A percentile compares a stretch with the other conserved stretches of the same genome.
These are phyloP conservation scores for Toxoplasma gondii DNA, from an alignment of 169 alveolate species.

Conservation along the genomic window DNA sequence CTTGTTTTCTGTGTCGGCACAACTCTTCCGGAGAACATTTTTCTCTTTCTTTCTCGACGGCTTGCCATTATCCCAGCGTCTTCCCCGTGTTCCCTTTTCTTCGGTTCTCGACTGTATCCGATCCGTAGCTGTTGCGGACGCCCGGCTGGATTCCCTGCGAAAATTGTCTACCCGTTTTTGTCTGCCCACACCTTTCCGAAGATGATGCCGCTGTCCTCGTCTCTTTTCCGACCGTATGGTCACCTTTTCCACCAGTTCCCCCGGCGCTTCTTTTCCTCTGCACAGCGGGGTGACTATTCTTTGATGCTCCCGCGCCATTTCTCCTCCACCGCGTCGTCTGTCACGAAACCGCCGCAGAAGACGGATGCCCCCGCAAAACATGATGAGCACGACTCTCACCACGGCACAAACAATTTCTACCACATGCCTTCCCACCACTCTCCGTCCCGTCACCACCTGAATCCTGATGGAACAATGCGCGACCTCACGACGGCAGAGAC, in stretches of 20 bases:
- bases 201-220: not conserved
- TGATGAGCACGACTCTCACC: not conserved
- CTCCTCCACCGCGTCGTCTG: not conserved
- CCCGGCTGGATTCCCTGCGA: no score
- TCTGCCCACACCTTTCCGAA: not conserved
- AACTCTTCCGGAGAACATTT: no score
- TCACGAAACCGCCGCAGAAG: not conserved
- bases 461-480: conserved; percentile 81
- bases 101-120: no score
- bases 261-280: not conserved
- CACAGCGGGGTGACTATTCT: not conserved
- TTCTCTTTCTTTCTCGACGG: no score
- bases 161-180: no score
- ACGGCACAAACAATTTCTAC: conserved; percentile 12
- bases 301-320: not conserved
- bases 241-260: not conserved
- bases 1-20: no score
- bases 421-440: conserved; percentile 76
- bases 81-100: no score
- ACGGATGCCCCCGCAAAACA: not conserved
- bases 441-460: conserved; percentile 85
- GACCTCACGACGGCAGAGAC: conserved; percentile 76
- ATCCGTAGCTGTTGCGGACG: no score
- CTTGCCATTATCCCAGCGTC: no score
- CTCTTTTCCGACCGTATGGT: not conserved